Conservation (phyloP, 1,284 basidiomycete species). For the Coniferiporia sulphurascens region DNA sequence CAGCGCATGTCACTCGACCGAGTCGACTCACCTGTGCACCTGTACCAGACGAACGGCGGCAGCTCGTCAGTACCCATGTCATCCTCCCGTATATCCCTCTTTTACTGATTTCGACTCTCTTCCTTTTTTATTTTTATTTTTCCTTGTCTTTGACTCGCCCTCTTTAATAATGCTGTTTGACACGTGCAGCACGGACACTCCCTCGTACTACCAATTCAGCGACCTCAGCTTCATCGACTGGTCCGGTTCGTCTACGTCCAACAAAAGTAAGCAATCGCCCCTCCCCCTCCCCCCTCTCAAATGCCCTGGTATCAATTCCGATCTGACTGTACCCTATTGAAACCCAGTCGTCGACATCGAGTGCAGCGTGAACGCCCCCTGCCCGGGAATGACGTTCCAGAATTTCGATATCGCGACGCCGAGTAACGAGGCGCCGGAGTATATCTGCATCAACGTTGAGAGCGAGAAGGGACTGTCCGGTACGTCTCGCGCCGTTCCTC, state of each 20-base stretch:
- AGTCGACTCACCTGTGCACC: constrained; percentile 41
- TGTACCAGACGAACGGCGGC: constrained; percentile 52
- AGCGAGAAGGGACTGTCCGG: constrained; percentile 38
- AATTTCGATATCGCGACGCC: constrained; percentile 39
- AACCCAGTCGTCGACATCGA: constrained; percentile 50
- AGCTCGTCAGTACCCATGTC: constrained; percentile 32
- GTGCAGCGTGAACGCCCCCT: constrained; percentile 48
- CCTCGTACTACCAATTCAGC: constrained; percentile 45
- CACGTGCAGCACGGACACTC: constrained; percentile 39
- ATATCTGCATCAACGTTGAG: constrained; percentile 44
- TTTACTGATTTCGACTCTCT: neutral
- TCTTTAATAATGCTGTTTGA: neutral
- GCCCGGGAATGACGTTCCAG: constrained; percentile 40
- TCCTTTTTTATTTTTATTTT: neutral
- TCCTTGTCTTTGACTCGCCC: neutral
- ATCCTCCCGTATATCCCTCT: neutral
- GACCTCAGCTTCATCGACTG: constrained; percentile 44
- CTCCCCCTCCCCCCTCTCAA: neutral
- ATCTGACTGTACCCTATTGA: too few species aligned
- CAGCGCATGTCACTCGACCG: constrained; percentile 43
- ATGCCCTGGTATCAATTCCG: too few species aligned
- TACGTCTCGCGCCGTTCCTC: constrained; percentile 16
- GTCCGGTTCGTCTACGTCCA: constrained; percentile 42
- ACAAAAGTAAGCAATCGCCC: constrained; percentile 31
- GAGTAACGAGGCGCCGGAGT: constrained; percentile 32